Base-by-base conservation (phyloP, 1,139 yeast genomes). In the Saccharomyces hybrid region DNA sequence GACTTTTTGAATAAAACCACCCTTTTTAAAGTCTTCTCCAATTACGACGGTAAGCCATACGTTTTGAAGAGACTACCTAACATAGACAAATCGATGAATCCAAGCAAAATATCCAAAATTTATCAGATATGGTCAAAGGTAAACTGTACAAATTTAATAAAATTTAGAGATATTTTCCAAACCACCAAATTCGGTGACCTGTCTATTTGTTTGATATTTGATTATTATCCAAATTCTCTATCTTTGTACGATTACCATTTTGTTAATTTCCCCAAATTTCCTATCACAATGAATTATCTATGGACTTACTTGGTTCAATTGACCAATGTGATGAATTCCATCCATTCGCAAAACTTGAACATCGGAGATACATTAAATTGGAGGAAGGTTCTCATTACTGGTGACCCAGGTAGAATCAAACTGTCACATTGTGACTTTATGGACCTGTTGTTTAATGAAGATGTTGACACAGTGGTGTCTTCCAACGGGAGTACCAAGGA, bases 181-280 rank as follows among this genome's bases (percentile, higher is more conserved):
- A 84, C 95, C 9, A 80, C 89, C 59, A 88, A 91, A 5, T 93
- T 95, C 73, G 91, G 90, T 46, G 93, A 87, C 60, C 78, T 79
- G 57, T 83, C 88, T 1, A 71, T 86, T 54, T 81, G 81, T 48
- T 71, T 83, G 50, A 82, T 84, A 4, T 82, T 83, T 65, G 95
- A 86, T 61, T 88, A 80, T 67, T 84, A 78, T 66, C 93, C 95
- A 27, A 72, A 79, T 53, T 76, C 89, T 1, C 72, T 72, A 52
- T 83, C 90, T 2, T 70, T 87, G 48, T 72, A 75, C 57, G 88
- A 83, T 56, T 67, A 73, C 7, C 84, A 82, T 67, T 76, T 83
- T 66, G 73, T 75, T 52, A 70, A 59, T 52, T 62, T 63, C 53
- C 66, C 69, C 8, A 74, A 78, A 4, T 75, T 70, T 56, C 70